Evolutionary conservation across 768 basidiomycete genomes (phyloP).

Genomic region (Leccinellum rugosiceps): DNA sequence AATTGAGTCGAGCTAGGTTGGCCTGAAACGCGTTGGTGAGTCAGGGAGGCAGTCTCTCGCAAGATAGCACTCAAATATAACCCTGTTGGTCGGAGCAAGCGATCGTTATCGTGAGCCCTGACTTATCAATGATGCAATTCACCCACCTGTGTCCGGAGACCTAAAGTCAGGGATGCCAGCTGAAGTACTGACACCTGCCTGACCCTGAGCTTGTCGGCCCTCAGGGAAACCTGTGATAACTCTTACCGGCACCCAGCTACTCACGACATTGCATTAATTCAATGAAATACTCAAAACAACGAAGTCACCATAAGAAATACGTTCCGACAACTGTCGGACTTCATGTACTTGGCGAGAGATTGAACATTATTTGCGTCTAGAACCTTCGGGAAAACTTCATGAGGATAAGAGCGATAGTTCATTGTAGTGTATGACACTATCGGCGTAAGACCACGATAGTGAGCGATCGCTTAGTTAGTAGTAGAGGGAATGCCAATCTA

Average conservation of each 20-base stretch:
- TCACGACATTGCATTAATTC: neutral
- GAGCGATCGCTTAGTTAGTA: neutral
- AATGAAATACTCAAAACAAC: neutral
- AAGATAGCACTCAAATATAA: slow-evolving; percentile 27
- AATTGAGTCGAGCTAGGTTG: slow-evolving; percentile 69
- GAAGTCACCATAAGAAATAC: slow-evolving; percentile 67
- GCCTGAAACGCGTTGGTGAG: slow-evolving; percentile 41
- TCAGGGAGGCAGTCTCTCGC: neutral
- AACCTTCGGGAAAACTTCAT: slow-evolving; percentile 11
- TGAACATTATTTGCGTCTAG: slow-evolving; percentile 38
- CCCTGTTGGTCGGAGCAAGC: slow-evolving; percentile 6
- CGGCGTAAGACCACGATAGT: neutral
- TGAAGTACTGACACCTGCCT: slow-evolving; percentile 66
- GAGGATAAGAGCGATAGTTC: slow-evolving; percentile 4
- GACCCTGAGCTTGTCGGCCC: slow-evolving; percentile 1
- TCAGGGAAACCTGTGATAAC: neutral
- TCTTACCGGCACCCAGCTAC: slow-evolving; percentile 67
- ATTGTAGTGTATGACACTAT: slow-evolving; percentile 1
- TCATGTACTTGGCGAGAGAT: slow-evolving; percentile 62
- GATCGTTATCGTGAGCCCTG: neutral
- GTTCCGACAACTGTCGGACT: slow-evolving; percentile 62
- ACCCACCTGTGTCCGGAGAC: slow-evolving; percentile 75
- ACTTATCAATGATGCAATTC: neutral
- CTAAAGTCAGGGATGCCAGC: slow-evolving; percentile 91
- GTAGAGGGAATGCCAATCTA: too few species aligned